Evolutionary conservation across 2,329 filamentous ascomycete genomes (phyloP).

Genomic region (Nannizzia gypsea): DNA sequence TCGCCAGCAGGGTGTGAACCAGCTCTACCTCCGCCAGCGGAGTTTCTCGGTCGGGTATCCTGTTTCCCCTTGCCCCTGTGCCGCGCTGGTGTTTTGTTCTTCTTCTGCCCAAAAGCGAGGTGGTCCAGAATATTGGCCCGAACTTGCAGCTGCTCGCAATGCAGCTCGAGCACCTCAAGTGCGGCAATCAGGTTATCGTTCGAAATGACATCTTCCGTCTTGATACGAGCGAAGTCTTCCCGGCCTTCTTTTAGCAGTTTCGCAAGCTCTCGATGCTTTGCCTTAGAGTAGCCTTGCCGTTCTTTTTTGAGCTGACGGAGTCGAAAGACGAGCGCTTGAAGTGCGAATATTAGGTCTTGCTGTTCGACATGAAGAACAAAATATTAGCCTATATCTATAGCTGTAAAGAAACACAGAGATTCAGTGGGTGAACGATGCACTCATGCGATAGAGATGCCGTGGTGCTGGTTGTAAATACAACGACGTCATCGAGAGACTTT

Average conservation of each 20-base stretch:
- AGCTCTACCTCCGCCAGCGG: background rate
- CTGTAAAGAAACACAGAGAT: background rate
- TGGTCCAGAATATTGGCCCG: conserved; percentile 18
- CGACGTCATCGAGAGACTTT: background rate
- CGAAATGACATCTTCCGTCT: conserved; percentile 17
- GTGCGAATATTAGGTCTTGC: conserved; percentile 16
- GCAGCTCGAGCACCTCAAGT: conserved; percentile 17
- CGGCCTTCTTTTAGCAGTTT: conserved; percentile 16
- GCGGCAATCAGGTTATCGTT: conserved; percentile 17
- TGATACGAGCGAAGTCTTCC: conserved; percentile 17
- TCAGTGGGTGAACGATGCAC: background rate
- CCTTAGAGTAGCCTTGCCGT: conserved; percentile 16
- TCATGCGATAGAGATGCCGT: background rate
- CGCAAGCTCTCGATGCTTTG: conserved; percentile 17
- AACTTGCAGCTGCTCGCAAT: conserved; percentile 17
- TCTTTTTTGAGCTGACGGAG: conserved; percentile 18
- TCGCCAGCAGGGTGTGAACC: background rate
- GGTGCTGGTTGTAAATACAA: background rate
- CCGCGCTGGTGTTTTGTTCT: conserved; percentile 1
- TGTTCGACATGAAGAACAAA: background rate
- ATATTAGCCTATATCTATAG: background rate
- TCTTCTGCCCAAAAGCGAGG: conserved; percentile 15
- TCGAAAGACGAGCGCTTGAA: conserved; percentile 15
- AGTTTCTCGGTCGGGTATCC: background rate
- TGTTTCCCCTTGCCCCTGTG: background rate